Evolutionary conservation across 176 grass and related monocot genomes (phyloP).

Genomic region (sorghum (Sorghum bicolor)): Sorghum_bicolor_NCBIv3 NC_012879.2:57931001-57931500

Average conservation of each 20-base stretch:
- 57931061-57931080: neutral
- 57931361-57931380: neutral
- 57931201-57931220: neutral
- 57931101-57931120: slow-evolving; percentile 21
- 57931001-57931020: slow-evolving; percentile 7
- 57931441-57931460: neutral
- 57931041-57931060: neutral
- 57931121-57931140: slow-evolving; percentile 19
- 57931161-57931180: slow-evolving; percentile 20
- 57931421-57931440: neutral
- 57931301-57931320: neutral
- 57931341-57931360: slow-evolving; percentile 6
- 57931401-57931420: neutral
- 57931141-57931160: neutral
- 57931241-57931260: neutral
- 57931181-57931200: neutral
- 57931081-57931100: neutral
- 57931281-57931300: neutral
- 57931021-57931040: slow-evolving; percentile 11
- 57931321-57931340: neutral
- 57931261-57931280: neutral
- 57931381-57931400: neutral
- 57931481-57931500: neutral
- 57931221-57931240: neutral
- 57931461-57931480: neutral